Conservation (phyloP, 164 flowering plant genomes). For the Aristolochia californica region DNA sequence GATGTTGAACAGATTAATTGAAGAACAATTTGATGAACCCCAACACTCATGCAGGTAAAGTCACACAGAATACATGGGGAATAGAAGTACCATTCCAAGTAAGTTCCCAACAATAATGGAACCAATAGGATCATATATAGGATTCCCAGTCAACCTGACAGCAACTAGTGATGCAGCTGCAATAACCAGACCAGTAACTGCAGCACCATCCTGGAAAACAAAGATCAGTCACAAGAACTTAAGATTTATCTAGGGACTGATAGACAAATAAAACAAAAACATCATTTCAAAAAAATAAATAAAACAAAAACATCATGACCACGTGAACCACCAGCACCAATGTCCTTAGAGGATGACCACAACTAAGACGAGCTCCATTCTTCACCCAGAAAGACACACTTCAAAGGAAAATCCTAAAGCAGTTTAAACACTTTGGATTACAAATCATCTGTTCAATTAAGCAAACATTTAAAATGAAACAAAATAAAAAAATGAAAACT, state of each 20-base stretch:
- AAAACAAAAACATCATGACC: too few relatives aligned
- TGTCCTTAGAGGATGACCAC: too few relatives aligned
- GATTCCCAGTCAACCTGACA: slow-evolving; percentile 76
- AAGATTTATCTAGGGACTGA: neutral
- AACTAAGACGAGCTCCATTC: too few relatives aligned
- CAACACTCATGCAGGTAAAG: neutral
- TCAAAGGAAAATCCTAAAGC: too few relatives aligned
- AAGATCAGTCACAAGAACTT: neutral
- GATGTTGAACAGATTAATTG: neutral
- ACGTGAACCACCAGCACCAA: too few relatives aligned
- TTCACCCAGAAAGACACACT: too few relatives aligned
- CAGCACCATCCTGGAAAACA: slow-evolving; percentile 87
- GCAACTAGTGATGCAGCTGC: slow-evolving; percentile 93
- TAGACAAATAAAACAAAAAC: too few relatives aligned
- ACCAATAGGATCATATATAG: slow-evolving; percentile 92
- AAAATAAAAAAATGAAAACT: too few relatives aligned
- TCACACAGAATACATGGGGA: neutral
- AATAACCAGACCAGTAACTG: slow-evolving; percentile 83
- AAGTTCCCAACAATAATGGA: slow-evolving; percentile 89
- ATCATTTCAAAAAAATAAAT: too few relatives aligned
- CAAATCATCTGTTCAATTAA: too few relatives aligned
- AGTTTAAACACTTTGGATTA: too few relatives aligned
- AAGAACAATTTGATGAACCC: neutral
- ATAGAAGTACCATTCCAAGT: slow-evolving; percentile 72
- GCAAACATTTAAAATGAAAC: too few relatives aligned